Conservation (phyloP, 352 stramenopile genomes). For the Phytophthora citricola region DNA sequence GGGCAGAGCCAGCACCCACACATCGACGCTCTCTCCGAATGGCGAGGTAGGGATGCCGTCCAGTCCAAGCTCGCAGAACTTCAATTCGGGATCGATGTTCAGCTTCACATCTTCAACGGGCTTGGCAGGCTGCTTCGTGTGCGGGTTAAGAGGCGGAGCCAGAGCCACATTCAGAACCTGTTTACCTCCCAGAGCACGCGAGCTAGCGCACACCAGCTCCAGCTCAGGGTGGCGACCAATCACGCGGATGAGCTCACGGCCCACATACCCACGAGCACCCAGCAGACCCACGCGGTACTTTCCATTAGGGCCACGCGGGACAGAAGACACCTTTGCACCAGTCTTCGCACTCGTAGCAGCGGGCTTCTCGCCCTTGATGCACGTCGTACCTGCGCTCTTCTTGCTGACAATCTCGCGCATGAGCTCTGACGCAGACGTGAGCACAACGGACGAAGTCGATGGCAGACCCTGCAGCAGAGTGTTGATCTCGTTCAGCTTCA, state of each 20-base stretch:
- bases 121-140: conserved; percentile 79
- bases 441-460: conserved; percentile 80
- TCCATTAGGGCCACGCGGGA: conserved; percentile 32
- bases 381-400: conserved; percentile 87
- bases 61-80: conserved; percentile 86
- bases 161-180: conserved; percentile 81
- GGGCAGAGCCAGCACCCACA: conserved; percentile 88
- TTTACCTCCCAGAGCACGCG: conserved; percentile 75
- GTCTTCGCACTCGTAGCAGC: conserved; percentile 23
- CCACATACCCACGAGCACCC: conserved; percentile 87
- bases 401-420: conserved; percentile 88
- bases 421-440: conserved; percentile 84
- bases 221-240: conserved; percentile 81
- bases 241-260: conserved; percentile 86
- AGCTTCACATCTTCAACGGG: conserved; percentile 43
- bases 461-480: conserved; percentile 79
- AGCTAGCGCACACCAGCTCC: conserved; percentile 87
- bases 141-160: conserved; percentile 81
- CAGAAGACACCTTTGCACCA: conserved; percentile 16
- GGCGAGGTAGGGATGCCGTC: conserved; percentile 73
- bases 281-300: conserved; percentile 88
- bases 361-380: conserved; percentile 61
- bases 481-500: conserved; percentile 94
- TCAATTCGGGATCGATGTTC: conserved; percentile 73
- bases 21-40: conserved; percentile 81